Evolutionary conservation across 306 rosid species (phyloP), one percentile per base, ranked within the genome.

Genomic region (Vigna radiata): DNA sequence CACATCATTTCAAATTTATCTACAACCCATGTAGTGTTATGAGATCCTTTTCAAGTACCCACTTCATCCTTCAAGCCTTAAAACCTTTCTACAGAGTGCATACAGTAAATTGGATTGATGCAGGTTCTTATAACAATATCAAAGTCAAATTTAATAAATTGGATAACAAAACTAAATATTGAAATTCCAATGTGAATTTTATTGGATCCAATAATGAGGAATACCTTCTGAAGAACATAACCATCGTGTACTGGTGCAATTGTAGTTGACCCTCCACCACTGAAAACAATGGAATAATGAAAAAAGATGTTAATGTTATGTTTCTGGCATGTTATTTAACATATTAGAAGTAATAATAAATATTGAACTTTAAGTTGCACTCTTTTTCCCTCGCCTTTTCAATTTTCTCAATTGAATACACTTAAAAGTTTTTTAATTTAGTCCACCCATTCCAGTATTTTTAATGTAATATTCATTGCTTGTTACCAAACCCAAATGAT

Each of bases 241-340:
- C 99, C 99, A 83, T 95, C 99, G 84, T 92, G 97, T 60, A 95
- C 99, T 8, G 99, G 97, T 66, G 96, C 99, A 83, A 95, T 88
- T 56, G 97, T 92, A 31, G 97, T 95, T 48, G 99, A 95, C 81
- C 97, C 99, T 75, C 99, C 99, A 50, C 99, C 99, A 70, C 99
- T 95, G 86, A 63, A 66, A 27, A 41, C 74, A 79, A 69, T 71
- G 39, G 52, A 61, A 78, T 60, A 70, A 52, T 27, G 37, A 72
- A 1, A 47, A 70, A 83, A 58, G n/a, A n/a, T n/a, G n/a, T n/a
- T n/a, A 58, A 81, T 70, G 13, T 76, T 70, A 71, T 70, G 50
- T 53, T 53, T 58, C 47, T 59, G 77, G 15, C 59, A 50, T 49
- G 65, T 33, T 67, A 50, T 6, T 0, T 11, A 39, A 62, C 12